Conservation (phyloP, 2,329 filamentous ascomycete genomes). For the Aspergillus japonicus region DNA sequence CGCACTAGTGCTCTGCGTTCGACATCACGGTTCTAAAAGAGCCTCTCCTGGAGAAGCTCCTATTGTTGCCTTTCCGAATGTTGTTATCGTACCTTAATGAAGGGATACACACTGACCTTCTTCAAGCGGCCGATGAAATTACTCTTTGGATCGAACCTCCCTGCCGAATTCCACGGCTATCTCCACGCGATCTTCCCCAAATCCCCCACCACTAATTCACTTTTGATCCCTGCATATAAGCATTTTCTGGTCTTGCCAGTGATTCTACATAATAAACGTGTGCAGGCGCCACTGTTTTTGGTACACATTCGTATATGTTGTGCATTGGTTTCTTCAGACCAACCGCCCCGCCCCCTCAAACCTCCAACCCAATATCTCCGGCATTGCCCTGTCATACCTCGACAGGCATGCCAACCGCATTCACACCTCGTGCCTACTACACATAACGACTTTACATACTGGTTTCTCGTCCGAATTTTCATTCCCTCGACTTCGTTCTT, state of each 20-base stretch:
- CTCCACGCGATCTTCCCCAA: conserved; percentile 1
- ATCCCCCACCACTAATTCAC: conserved; percentile 3
- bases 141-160: no score
- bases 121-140: background rate
- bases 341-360: conserved; percentile 1
- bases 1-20: conserved; percentile 45
- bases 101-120: background rate
- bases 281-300: conserved; percentile 25
- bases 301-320: conserved; percentile 20
- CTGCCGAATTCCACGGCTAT: background rate
- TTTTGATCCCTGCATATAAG: conserved; percentile 22
- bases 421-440: conserved; percentile 9
- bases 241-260: conserved; percentile 15
- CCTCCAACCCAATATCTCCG: background rate
- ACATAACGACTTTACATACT: conserved; percentile 8
- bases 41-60: background rate
- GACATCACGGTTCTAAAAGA: conserved; percentile 33
- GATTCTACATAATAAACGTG: conserved; percentile 24
- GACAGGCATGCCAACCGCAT: conserved; percentile 8
- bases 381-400: conserved; percentile 6
- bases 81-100: background rate
- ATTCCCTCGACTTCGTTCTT: background rate
- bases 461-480: no score
- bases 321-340: conserved; percentile 7
- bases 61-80: conserved; percentile 7